A percentile compares a stretch with the other conserved stretches of the same genome.
phyloP scores from a whole-genome alignment of 495 filamentous ascomycete species.

The Haplographium delicatum region DNA sequence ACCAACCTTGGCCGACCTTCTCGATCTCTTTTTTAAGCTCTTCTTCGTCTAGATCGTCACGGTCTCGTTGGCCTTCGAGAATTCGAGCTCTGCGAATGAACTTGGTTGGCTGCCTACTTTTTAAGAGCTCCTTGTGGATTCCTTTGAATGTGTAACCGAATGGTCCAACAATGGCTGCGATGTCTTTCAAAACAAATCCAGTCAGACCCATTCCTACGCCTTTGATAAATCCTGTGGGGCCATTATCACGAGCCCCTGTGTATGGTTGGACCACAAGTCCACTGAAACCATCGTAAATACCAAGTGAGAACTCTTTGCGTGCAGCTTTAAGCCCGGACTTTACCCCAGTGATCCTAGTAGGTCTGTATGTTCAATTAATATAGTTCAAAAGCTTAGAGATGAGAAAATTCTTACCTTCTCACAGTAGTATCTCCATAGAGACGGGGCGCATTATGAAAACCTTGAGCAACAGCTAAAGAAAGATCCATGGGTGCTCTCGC shows the following conservation, averaged over 20 bases:
- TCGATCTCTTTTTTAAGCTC: constrained; percentile 24
- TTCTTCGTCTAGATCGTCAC: constrained; percentile 26
- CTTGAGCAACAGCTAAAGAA: constrained; percentile 63
- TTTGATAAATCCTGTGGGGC: constrained; percentile 53
- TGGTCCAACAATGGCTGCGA: constrained; percentile 58
- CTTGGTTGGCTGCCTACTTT: constrained; percentile 39
- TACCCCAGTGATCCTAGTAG: constrained; percentile 60
- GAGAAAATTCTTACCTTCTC: constrained; percentile 14
- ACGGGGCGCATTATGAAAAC: constrained; percentile 78
- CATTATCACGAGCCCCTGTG: constrained; percentile 53
- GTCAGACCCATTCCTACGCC: constrained; percentile 73
- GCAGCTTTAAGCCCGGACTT: constrained; percentile 63
- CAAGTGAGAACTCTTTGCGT: constrained; percentile 60
- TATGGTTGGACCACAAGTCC: constrained; percentile 64
- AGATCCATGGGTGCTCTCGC: constrained; percentile 55
- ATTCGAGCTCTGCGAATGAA: constrained; percentile 45
- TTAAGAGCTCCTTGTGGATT: constrained; percentile 46
- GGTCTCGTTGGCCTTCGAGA: constrained; percentile 40
- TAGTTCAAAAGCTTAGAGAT: constrained; percentile 34
- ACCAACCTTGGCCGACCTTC: constrained; percentile 36
- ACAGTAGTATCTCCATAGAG: constrained; percentile 61
- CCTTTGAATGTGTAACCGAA: constrained; percentile 64
- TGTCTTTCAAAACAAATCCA: constrained; percentile 66
- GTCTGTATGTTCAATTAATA: constrained; percentile 25
- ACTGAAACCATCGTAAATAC: constrained; percentile 68